Evolutionary conservation across 2,329 filamentous ascomycete genomes (phyloP).

Genomic region (Aspergillus sclerotialis): DNA sequence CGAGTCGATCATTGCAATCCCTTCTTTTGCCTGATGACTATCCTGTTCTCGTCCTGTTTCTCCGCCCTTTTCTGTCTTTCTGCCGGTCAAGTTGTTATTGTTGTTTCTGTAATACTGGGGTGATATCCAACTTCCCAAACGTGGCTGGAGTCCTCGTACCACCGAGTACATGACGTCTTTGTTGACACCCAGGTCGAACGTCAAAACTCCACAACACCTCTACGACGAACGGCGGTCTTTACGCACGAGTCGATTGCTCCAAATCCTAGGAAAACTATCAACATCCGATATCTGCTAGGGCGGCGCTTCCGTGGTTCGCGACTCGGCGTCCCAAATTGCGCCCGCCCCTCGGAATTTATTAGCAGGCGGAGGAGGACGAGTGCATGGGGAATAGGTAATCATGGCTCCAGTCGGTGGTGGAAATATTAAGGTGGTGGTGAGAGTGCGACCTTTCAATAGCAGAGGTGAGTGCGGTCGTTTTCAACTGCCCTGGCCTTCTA

Average conservation of each 20-base stretch:
- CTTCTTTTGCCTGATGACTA: not conserved
- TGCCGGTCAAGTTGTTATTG: not conserved
- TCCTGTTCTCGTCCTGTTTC: not conserved
- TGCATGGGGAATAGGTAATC: slow-evolving; percentile 32
- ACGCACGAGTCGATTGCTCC: not conserved
- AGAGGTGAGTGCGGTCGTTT: slow-evolving; percentile 71
- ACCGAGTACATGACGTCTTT: slow-evolving; percentile 30
- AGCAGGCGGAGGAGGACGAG: slow-evolving; percentile 12
- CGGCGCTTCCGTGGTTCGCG: not conserved
- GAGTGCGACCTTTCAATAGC: slow-evolving; percentile 89
- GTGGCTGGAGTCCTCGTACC: slow-evolving; percentile 10
- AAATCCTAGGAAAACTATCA: not conserved
- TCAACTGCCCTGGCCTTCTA: no score
- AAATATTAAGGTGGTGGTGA: slow-evolving; percentile 99
- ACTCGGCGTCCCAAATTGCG: slow-evolving; percentile 12
- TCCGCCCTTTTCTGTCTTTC: not conserved
- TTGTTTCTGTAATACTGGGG: slow-evolving; percentile 2
- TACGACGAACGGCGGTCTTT: slow-evolving; percentile 4
- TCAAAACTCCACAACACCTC: slow-evolving; percentile 9
- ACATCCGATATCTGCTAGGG: not conserved
- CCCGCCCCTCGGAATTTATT: slow-evolving; percentile 8
- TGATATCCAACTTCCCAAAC: slow-evolving; percentile 9
- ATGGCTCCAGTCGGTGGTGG: slow-evolving; percentile 73
- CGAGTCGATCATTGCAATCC: not conserved
- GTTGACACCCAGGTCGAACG: slow-evolving; percentile 20